phyloP scores from a whole-genome alignment of 257 asterid species.

The Solanum phureja region DNA sequence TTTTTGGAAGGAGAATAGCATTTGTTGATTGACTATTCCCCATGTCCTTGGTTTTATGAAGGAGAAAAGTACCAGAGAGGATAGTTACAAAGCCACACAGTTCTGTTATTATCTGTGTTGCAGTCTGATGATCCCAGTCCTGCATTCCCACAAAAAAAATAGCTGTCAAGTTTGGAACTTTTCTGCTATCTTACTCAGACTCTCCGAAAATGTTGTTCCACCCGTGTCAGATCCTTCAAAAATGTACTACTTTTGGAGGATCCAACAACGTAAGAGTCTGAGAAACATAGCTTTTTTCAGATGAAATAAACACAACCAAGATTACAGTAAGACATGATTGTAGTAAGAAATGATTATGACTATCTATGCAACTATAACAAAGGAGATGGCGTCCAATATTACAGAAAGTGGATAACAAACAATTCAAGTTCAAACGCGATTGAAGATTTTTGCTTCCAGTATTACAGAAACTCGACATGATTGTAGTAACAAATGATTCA shows the following conservation, averaged over 20 bases:
- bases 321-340: not conserved
- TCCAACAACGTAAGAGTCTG: not conserved
- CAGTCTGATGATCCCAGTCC: constrained; percentile 13
- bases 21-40: constrained; percentile 6
- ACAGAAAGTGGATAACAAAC: not conserved
- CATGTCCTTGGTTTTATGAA: constrained; percentile 11
- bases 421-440: not conserved
- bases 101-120: constrained; percentile 8
- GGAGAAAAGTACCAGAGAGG: constrained; percentile 13
- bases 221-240: not conserved
- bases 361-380: not conserved
- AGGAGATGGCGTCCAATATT: not conserved
- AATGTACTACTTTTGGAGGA: not conserved
- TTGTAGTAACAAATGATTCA: not conserved
- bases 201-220: not conserved
- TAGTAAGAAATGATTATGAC: not conserved
- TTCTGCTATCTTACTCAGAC: not conserved
- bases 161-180: not conserved
- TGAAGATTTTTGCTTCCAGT: not conserved
- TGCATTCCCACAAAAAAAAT: not conserved
- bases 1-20: not conserved
- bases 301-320: not conserved
- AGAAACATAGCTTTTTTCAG: not conserved
- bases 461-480: not conserved
- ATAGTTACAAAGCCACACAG: constrained; percentile 9